Base-by-base conservation (phyloP, 225 moss, liverwort and hornwort species). In the Marchantia polymorpha region DNA sequence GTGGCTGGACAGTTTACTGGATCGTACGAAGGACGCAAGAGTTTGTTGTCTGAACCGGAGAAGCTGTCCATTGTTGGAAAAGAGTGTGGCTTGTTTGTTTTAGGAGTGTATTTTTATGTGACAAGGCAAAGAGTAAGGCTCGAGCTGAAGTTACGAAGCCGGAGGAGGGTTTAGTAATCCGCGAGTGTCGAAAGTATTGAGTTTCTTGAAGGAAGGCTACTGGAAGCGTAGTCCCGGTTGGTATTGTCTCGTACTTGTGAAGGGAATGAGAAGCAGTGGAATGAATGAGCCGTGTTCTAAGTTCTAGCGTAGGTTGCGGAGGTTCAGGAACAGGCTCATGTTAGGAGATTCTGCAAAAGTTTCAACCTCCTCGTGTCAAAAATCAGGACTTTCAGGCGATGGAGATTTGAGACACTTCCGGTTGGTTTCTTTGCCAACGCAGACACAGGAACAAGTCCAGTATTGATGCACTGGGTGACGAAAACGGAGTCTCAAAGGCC, bases 391-490 rank as follows among this genome's bases (percentile, higher is more conserved):
- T 63, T 9, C 7, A 60, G 47, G 23, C n/a, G 4, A 61, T 63
- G 60, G 17, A 63, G 63, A 59, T 63, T 76, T 61, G 48, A 76
- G 46, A 7, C 47, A n/a, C 46, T 48, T 31, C 17, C 56, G 76
- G 76, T n/a, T 48, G 23, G 46, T 73, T n/a, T 73, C 73, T 0
- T 20, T 63, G 39, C 4, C n/a, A 48, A 60, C 73, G 26, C 73
- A 73, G 73, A 73, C 52, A 73, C 7, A 8, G 27, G 51, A 13
- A 52, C 72, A 26, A 54, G 73, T 12, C 27, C 15, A 14, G 26
- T 60, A 59, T 76, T 61, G 76, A 76, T 76, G 76, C 76, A 76
- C 76, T 76, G 76, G 76, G 76, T 76, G 60, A 61, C 76, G 39
- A 63, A 61, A 59, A 61, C 58, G 47, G 76, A 76, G 60, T 46